Conservation (phyloP, 257 asterid species). For the Salvia hispanica region DNA sequence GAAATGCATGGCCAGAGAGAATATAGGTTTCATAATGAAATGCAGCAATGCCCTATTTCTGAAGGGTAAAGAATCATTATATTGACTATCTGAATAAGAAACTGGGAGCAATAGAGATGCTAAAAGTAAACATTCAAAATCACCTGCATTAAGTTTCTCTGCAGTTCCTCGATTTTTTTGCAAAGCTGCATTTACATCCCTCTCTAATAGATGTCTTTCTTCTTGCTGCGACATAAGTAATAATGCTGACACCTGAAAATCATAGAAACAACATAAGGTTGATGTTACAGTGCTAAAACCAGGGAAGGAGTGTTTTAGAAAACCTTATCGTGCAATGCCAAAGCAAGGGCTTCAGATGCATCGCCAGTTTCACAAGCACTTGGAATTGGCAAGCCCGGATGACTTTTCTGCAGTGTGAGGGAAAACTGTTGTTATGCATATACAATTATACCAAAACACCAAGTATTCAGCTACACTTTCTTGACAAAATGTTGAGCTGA, state of each 20-base stretch:
- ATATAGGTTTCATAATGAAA: constrained; percentile 5
- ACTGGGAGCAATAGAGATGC: constrained; percentile 2
- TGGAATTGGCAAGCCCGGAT: constrained; percentile 40
- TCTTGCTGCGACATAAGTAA: constrained; percentile 93
- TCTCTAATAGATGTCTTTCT: constrained; percentile 80
- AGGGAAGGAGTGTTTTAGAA: constrained; percentile 26
- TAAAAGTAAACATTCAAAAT: constrained; percentile 13
- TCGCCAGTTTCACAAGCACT: constrained; percentile 45
- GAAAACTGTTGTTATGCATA: constrained; percentile 10
- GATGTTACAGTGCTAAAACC: constrained; percentile 19
- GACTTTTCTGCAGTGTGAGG: constrained; percentile 48
- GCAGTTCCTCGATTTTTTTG: constrained; percentile 80
- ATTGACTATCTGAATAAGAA: background rate
- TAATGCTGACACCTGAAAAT: constrained; percentile 68
- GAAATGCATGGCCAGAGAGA: constrained; percentile 1
- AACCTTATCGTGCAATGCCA: constrained; percentile 96
- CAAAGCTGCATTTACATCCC: constrained; percentile 77
- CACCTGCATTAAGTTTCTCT: constrained; percentile 87
- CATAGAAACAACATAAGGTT: constrained; percentile 26
- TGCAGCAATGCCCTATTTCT: background rate
- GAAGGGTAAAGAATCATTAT: constrained; percentile 3
- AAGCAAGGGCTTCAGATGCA: constrained; percentile 65
- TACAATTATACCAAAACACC: background rate
- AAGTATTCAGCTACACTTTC: background rate
- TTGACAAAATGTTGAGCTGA: too few relatives aligned